Evolutionary conservation across 2,329 filamentous ascomycete genomes (phyloP), one percentile per base, ranked within the genome.

Genomic region (Ophiosphaerella herpotricha): DNA sequence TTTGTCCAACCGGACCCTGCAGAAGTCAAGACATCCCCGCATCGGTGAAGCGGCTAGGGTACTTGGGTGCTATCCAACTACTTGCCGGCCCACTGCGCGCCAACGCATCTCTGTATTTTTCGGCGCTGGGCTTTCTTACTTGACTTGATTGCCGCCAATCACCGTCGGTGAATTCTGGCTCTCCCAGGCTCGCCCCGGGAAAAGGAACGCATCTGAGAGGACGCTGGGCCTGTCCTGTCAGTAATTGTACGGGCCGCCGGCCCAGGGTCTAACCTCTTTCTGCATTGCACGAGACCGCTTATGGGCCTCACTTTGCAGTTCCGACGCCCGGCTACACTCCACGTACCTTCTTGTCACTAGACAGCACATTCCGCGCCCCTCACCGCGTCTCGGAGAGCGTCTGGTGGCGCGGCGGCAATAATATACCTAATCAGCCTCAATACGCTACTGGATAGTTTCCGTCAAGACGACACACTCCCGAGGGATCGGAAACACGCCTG

Each of bases 261-360:
- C 53, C 62, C 64, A 54, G 52, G 49, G 46, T 52, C 58, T 66
- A 67, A 63, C 63, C 65, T 44, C 43, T 54, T 63, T 63, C 50
- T 54, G 63, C 63, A 60, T 41, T 64, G 57, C 63, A 69, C 67
- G 62, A 69, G 67, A 69, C 67, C 55, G 55, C 50, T 53, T 50
- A 39, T 55, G 53, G 58, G 52, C 61, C 52, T 63, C 60, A 61
- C 50, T 47, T 56, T 46, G 52, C 43, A 41, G 31, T 58, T 50
- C 50, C 48, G 48, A 59, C 52, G 47, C 55, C 51, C 46, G 48
- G 35, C 57, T 60, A 56, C 50, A 49, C 50, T 60, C 65, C 52
- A 58, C 63, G 53, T 61, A 57, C 52, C 56, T 50, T 40, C 47
- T 49, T 43, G 60, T 60, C 55, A 54, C 49, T 44, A 52, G 58